Evolutionary conservation across 2,329 filamentous ascomycete genomes (phyloP).

Genomic region (Penicillium sp.): DNA sequence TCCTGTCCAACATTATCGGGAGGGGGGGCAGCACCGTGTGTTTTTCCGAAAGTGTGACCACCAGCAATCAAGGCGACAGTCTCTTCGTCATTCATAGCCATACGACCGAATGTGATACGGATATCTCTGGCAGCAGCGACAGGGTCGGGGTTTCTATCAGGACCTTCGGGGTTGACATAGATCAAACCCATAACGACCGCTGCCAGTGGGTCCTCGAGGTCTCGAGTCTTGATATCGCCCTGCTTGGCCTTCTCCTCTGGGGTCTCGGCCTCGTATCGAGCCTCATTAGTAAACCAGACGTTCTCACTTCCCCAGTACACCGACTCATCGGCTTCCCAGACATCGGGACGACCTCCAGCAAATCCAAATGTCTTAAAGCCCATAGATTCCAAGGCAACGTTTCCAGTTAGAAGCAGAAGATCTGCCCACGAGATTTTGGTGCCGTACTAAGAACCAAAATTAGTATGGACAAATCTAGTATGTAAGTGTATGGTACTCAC

Average conservation of each 20-base stretch:
- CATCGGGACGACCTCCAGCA: conserved; percentile 68
- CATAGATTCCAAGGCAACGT: conserved; percentile 75
- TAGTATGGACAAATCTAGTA: neutral
- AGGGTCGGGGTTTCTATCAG: conserved; percentile 69
- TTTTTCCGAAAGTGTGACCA: conserved; percentile 78
- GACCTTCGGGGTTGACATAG: conserved; percentile 79
- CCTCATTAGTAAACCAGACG: conserved; percentile 65
- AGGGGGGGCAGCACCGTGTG: conserved; percentile 67
- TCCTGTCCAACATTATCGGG: conserved; percentile 64
- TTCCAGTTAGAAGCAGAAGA: conserved; percentile 67
- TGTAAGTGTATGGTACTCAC: neutral
- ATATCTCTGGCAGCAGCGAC: conserved; percentile 69
- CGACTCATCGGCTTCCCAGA: conserved; percentile 72
- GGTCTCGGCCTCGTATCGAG: conserved; percentile 59
- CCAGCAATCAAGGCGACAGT: conserved; percentile 76
- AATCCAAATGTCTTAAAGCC: conserved; percentile 73
- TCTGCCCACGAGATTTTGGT: conserved; percentile 81
- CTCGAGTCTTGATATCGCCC: conserved; percentile 55
- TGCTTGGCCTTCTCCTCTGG: conserved; percentile 42
- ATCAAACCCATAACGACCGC: conserved; percentile 74
- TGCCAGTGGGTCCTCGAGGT: conserved; percentile 66
- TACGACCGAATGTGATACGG: conserved; percentile 70
- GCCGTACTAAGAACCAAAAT: conserved; percentile 53
- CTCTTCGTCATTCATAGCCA: conserved; percentile 82
- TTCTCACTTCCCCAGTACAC: conserved; percentile 75